A percentile compares a stretch with the other conserved stretches of the same genome.
These are phyloP conservation scores for Bipolaris sorokiniana DNA, from an alignment of 2,329 filamentous ascomycete genomes.

Conservation along the genomic window DNA sequence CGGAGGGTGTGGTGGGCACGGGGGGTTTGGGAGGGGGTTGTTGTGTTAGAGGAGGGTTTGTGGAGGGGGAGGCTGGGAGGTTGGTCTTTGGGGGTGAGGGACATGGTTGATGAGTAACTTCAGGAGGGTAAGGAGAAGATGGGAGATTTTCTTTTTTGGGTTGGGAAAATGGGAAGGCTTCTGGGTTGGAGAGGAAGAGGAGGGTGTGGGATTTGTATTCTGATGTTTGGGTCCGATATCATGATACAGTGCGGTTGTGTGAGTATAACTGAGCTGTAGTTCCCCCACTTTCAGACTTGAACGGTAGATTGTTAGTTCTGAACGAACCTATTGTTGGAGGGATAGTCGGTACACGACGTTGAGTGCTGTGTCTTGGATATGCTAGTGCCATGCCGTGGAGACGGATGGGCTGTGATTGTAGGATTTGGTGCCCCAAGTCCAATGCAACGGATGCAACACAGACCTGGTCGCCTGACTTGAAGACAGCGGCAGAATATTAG, in stretches of 20 bases:
- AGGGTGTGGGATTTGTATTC: no score
- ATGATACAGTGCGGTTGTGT: not conserved
- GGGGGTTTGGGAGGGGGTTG: slow-evolving; percentile 11
- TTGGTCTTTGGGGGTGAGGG: slow-evolving; percentile 5
- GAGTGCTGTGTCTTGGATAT: not conserved
- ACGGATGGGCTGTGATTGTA: slow-evolving; percentile 4
- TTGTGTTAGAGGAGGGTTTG: slow-evolving; percentile 12
- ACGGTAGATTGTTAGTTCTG: not conserved
- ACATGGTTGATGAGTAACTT: slow-evolving; percentile 13
- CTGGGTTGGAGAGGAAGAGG: no score
- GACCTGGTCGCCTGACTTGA: slow-evolving; percentile 4
- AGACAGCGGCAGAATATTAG: not conserved
- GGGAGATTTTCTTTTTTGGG: not conserved
- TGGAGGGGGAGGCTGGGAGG: slow-evolving; percentile 20
- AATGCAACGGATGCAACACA: not conserved
- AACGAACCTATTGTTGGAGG: slow-evolving; percentile 3
- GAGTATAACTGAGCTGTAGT: slow-evolving; percentile 1
- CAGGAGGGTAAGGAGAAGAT: not conserved
- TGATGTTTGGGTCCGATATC: slow-evolving; percentile 3
- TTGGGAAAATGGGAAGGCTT: no score
- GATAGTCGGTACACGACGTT: slow-evolving; percentile 1
- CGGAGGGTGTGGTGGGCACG: slow-evolving; percentile 15
- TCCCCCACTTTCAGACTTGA: not conserved
- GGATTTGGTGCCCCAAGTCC: not conserved
- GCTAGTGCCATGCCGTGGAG: slow-evolving; percentile 2